These are phyloP conservation scores for Gossypium schwendimanii DNA, from an alignment of 441 rosid species.

Conservation along the genomic window DNA sequence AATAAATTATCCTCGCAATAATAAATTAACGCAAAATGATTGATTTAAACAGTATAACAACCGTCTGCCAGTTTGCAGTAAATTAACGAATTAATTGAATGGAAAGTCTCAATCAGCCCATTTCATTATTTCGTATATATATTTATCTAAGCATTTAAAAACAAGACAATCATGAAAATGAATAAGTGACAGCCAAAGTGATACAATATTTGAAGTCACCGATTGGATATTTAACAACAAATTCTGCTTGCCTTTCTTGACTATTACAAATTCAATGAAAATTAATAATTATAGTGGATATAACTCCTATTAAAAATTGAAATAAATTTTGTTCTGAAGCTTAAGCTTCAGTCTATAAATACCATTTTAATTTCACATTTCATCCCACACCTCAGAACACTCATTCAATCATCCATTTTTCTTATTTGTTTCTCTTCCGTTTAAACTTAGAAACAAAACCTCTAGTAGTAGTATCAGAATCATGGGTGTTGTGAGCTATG, in stretches of 20 bases:
- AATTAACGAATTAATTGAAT: too few species aligned
- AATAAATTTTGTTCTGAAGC: background rate
- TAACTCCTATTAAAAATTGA: background rate
- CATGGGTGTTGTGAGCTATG: conserved; percentile 12
- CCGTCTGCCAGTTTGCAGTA: too few species aligned
- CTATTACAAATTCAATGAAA: background rate
- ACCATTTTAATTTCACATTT: background rate
- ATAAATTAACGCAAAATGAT: too few species aligned
- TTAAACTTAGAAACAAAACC: background rate
- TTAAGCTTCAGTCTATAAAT: background rate
- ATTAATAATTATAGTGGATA: background rate
- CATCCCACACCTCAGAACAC: background rate
- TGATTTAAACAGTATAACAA: too few species aligned
- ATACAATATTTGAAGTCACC: background rate
- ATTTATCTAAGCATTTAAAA: background rate
- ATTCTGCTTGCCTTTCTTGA: background rate
- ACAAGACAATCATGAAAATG: background rate
- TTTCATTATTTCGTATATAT: background rate
- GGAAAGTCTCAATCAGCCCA: too few species aligned
- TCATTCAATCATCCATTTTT: background rate
- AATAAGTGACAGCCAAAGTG: background rate
- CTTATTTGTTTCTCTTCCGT: background rate
- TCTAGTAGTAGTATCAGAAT: background rate
- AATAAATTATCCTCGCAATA: too few species aligned
- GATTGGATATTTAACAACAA: background rate